Base-by-base conservation (phyloP, 108 stramenopile genomes). In the Stephanodiscus minutulus region DNA sequence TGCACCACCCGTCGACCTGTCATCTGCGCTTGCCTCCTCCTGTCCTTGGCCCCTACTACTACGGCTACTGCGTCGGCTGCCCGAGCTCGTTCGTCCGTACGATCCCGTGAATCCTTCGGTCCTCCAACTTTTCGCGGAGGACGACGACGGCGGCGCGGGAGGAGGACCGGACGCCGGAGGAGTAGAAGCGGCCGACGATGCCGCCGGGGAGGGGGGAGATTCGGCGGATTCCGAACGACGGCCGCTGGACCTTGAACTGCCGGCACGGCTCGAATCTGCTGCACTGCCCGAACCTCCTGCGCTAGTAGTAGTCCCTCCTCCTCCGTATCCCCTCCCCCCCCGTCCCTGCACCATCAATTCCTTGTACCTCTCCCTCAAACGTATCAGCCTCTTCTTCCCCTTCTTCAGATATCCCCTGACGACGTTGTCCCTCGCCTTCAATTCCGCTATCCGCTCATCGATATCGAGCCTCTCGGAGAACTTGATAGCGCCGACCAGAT, bases 301-400 rank as follows among this genome's bases (percentile, higher is more conserved):
- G n/a, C 53, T 21, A 46, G 25, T 48, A 37, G 52, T 12, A 69
- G 73, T 35, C 59, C 49, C 24, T 8, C 61, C 57, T 22, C 63
- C 53, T 20, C 77, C 43, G 49, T 73, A 78, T 12, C 85, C 74
- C 24, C 79, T 72, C 12, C 76, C 79, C 58, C 80, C 77, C n/a
- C 74, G 53, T 11, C 81, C 87, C 25, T 79, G 62, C 2, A 84
- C 86, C 47, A 88, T 84, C 55, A 91, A 61, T 54, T 91, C 87
- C 57, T 90, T 90, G 73, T 89, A 89, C n/a, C 88, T 68, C 35
- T 84, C 86, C 71, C 86, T 88, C 49, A 95, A 70, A n/a, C 68
- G 53, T 17, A 95, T 44, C 62, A 92, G 74, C 20, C 94, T 81
- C 72, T 75, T 88, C 48, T 83, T 82, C 0, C 87, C 83, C 39